Conservation (phyloP, 345 rosid genomes). For the Hypericum perforatum region DNA sequence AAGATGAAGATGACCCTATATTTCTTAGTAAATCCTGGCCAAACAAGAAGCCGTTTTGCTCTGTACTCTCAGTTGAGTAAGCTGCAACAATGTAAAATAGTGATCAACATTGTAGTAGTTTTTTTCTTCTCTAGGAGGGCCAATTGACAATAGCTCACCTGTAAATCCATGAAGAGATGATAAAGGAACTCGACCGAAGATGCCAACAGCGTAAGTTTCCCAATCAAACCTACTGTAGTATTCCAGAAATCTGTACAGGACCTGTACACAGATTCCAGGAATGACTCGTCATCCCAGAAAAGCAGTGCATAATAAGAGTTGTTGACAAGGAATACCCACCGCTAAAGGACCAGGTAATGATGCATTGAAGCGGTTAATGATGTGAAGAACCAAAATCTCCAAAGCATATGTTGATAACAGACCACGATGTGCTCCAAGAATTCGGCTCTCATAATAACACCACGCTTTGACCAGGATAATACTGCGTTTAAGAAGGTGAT, state of each 20-base stretch:
- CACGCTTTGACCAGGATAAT: constrained; percentile 27
- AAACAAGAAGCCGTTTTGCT: background rate
- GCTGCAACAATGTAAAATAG: too few species aligned
- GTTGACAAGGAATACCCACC: constrained; percentile 8
- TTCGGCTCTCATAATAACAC: constrained; percentile 34
- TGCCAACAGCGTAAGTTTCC: constrained; percentile 2
- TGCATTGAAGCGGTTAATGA: constrained; percentile 20
- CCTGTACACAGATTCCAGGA: background rate
- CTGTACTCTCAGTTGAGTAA: too few species aligned
- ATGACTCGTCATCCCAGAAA: too few species aligned
- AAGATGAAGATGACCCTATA: background rate
- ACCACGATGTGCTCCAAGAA: constrained; percentile 32
- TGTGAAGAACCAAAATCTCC: constrained; percentile 19
- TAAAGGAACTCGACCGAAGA: background rate
- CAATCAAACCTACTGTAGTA: constrained; percentile 7
- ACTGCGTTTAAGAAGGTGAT: constrained; percentile 21
- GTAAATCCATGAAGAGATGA: constrained; percentile 2
- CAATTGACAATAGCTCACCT: background rate
- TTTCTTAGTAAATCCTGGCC: background rate
- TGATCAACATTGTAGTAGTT: too few species aligned
- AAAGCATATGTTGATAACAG: constrained; percentile 27
- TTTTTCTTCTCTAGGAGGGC: too few species aligned
- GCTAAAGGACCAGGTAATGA: constrained; percentile 21
- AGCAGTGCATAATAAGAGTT: constrained; percentile 1
- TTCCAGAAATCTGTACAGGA: constrained; percentile 6